Conservation (phyloP, 805 yeast species). For the Teunomyces funiuensis region DNA sequence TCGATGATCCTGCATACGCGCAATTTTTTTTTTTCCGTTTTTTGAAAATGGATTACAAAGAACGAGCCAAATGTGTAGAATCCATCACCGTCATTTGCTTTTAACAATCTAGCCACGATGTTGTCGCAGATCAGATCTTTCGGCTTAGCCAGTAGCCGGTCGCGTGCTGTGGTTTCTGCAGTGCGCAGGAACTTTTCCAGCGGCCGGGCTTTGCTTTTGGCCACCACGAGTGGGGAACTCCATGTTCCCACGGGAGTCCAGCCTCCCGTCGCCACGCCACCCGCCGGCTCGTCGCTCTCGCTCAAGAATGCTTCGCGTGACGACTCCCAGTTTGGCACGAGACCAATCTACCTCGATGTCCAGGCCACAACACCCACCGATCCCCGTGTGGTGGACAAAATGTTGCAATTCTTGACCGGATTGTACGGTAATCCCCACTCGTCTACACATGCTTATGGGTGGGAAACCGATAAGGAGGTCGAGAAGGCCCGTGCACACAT, state of each 20-base stretch:
- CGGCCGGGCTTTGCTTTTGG: constrained; percentile 9
- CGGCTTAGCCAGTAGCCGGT: not conserved
- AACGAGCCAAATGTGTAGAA: not conserved
- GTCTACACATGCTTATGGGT: constrained; percentile 94
- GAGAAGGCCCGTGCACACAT: constrained; percentile 82
- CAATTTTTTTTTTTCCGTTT: not conserved
- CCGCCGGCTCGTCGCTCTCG: constrained; percentile 47
- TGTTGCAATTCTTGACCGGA: constrained; percentile 86
- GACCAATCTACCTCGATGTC: constrained; percentile 95
- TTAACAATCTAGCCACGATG: not conserved
- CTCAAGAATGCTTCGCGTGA: constrained; percentile 47
- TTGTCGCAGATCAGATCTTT: not conserved
- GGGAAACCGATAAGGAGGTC: constrained; percentile 95
- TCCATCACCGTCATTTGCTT: not conserved
- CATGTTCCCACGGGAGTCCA: constrained; percentile 12
- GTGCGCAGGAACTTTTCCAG: constrained; percentile 2
- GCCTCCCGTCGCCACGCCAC: constrained; percentile 30
- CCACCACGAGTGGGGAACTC: constrained; percentile 17
- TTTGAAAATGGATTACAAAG: not conserved
- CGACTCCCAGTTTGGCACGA: constrained; percentile 54
- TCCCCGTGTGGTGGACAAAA: constrained; percentile 89
- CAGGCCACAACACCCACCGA: constrained; percentile 99
- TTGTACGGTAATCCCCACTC: constrained; percentile 98
- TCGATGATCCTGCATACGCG: not conserved
- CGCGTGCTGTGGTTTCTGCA: not conserved